These are phyloP conservation scores for Mycotypha africana DNA, from an alignment of 371 early-diverging fungal genomes.

Conservation along the genomic window DNA sequence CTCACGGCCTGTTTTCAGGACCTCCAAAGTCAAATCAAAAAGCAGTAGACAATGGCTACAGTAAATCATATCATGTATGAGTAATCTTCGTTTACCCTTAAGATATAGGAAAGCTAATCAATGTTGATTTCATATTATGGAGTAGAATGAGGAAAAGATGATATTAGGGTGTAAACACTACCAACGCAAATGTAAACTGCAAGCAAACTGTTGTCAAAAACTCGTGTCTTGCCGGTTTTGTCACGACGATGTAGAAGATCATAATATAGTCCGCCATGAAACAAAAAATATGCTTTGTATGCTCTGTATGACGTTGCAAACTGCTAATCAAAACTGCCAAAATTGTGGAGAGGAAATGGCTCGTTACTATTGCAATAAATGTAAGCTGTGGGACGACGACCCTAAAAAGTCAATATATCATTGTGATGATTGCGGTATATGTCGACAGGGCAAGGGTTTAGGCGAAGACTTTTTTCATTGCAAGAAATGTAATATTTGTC, in stretches of 20 bases:
- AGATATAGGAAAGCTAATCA: not conserved
- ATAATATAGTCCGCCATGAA: conserved; percentile 58
- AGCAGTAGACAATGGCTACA: no score
- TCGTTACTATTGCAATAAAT: conserved; percentile 86
- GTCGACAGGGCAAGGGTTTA: conserved; percentile 82
- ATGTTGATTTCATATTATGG: no score
- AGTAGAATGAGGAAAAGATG: conserved; percentile 44
- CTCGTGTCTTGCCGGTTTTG: conserved; percentile 95
- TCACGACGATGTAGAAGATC: conserved; percentile 88
- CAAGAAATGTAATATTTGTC: conserved; percentile 90
- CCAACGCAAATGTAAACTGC: conserved; percentile 78
- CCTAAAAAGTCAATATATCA: conserved; percentile 82
- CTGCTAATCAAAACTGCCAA: conserved; percentile 70
- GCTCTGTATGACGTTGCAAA: conserved; percentile 80
- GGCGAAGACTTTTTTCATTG: conserved; percentile 92
- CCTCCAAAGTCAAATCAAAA: no score
- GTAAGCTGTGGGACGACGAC: conserved; percentile 93
- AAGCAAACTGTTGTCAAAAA: conserved; percentile 88
- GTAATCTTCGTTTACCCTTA: no score
- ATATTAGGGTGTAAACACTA: conserved; percentile 93
- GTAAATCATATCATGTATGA: conserved; percentile 49
- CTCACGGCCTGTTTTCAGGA: no score
- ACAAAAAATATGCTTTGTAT: conserved; percentile 92
- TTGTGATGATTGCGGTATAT: conserved; percentile 91
- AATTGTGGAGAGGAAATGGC: conserved; percentile 64